Evolutionary conservation across 352 stramenopile genomes (phyloP), one percentile per base, ranked within the genome.

Genomic region (Pythium myriotylum): DNA sequence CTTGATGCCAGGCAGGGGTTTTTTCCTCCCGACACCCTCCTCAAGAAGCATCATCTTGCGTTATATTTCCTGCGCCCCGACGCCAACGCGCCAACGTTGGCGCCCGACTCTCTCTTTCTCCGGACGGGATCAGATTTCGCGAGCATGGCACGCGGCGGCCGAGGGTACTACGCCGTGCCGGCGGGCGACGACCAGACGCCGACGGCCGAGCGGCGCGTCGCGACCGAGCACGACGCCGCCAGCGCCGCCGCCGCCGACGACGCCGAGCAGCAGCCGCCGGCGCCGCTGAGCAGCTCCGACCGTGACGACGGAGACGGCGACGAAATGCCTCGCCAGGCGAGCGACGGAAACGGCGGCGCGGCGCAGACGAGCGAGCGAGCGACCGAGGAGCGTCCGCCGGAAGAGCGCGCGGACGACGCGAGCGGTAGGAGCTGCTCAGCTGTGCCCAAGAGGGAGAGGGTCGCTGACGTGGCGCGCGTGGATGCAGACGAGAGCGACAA

Each of bases 151-250:
- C 68, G 74, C 17, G 69, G 77, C 32, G 62, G 66, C 24, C 83
- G 79, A 20, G 70, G 77, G 9, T 92, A 92, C 71, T 79, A 75
- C 46, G 73, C 80, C 39, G 54, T 92, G 22, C 76, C 78, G 2
- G 71, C 67, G 0, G 66, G 72, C 3, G 78, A 77, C 40, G 74
- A 62, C 23, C 46, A 56, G 22, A 61, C 54, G 17, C 55, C 62
- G 7, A 42, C 55, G 51, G 32, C 73, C 62, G 42, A 72, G 74
- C 49, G 71, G 59, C 37, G 64, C 72, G 43, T 6, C 8, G 49
- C n/a, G n/a, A n/a, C n/a, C n/a, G n/a, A n/a, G n/a, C n/a, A n/a
- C n/a, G n/a, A n/a, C n/a, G n/a, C n/a, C n/a, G n/a, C n/a, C n/a
- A n/a, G n/a, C n/a, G n/a, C n/a, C n/a, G n/a, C n/a, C n/a, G n/a